A percentile compares a stretch with the other conserved stretches of the same genome.
phyloP scores from a whole-genome alignment of 768 basidiomycete species.

The Chlorophyllum brunneum region DNA sequence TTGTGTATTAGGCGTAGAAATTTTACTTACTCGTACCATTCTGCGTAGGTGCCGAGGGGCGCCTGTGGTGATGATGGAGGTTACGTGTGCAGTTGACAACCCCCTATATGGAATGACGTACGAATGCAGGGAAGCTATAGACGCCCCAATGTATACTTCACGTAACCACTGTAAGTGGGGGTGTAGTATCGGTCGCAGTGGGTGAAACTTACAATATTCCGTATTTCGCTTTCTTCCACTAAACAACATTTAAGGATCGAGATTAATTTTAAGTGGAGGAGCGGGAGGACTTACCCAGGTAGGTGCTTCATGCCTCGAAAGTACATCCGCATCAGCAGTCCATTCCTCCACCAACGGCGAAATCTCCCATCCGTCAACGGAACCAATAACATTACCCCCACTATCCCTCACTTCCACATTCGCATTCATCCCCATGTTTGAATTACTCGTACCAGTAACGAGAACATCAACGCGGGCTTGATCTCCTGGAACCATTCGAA shows the following conservation, averaged over 20 bases:
- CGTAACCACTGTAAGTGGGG: background rate
- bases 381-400: constrained; percentile 30
- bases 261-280: background rate
- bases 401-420: constrained; percentile 30
- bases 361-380: constrained; percentile 33
- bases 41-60: constrained; percentile 38
- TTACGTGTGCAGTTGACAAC: no score
- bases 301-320: constrained; percentile 48
- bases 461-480: constrained; percentile 47
- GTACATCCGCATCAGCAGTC: constrained; percentile 30
- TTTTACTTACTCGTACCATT: constrained; percentile 51
- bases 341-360: constrained; percentile 35
- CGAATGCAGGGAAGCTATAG: constrained; percentile 45
- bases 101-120: constrained; percentile 10
- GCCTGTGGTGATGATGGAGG: constrained; percentile 23
- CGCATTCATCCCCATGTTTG: constrained; percentile 20
- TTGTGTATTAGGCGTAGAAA: background rate
- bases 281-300: constrained; percentile 38
- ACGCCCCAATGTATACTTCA: constrained; percentile 45
- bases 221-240: constrained; percentile 52
- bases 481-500: constrained; percentile 47
- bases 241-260: background rate
- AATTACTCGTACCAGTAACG: constrained; percentile 29
- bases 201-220: constrained; percentile 45
- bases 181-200: no score